Evolutionary conservation across 768 basidiomycete species (phyloP), one percentile per base, ranked within the genome.

Genomic region (Lepiota brunneoincarnata): DNA sequence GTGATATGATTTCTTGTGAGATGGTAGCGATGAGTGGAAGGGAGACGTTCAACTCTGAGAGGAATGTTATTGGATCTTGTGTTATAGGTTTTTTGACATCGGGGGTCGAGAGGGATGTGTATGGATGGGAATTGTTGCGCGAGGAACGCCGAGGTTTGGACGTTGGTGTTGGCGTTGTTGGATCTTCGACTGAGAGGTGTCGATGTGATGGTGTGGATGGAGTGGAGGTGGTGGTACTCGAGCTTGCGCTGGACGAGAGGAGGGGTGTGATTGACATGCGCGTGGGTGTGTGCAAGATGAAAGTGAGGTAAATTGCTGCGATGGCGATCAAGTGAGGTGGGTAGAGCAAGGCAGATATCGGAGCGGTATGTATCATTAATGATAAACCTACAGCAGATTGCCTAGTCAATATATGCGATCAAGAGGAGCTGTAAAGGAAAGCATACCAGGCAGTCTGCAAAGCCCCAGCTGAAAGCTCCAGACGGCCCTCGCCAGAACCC

Each of bases 341-440:
- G 65, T 98, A 88, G 24, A 97, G 70, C n/a, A 99, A n/a, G 83
- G 64, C 92, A 93, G 17, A 99, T 75, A 51, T 95, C 91, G 4
- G 92, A 94, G 49, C 95, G 84, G 64, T 93, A 98, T 0, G 91
- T 93, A 68, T 98, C 96, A 71, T 98, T 99, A 64, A 99, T 83
- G 65, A 98, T 84, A 66, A 93, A 94, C 91, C 94, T 97, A 58
- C 24, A 24, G 17, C 14, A 17, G 4, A 26, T 46, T n/a, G n/a
- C n/a, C n/a, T 20, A 39, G 26, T 37, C 14, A 39, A 40, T 35
- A 28, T 15, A 12, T 18, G 5, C 20, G 17, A 28, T 2, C 5
- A 24, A 52, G 3, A 26, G 36, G 18, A n/a, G n/a, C n/a, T n/a
- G 2, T 26, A 40, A 41, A 23, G 42, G 35, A 15, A 10, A 37